Percentiles rank a stretch among this genome's conserved stretches.
These are phyloP conservation scores for Clarireedia homoeocarpa DNA, from an alignment of 2,329 filamentous ascomycete species.

Conservation along the genomic window DNA sequence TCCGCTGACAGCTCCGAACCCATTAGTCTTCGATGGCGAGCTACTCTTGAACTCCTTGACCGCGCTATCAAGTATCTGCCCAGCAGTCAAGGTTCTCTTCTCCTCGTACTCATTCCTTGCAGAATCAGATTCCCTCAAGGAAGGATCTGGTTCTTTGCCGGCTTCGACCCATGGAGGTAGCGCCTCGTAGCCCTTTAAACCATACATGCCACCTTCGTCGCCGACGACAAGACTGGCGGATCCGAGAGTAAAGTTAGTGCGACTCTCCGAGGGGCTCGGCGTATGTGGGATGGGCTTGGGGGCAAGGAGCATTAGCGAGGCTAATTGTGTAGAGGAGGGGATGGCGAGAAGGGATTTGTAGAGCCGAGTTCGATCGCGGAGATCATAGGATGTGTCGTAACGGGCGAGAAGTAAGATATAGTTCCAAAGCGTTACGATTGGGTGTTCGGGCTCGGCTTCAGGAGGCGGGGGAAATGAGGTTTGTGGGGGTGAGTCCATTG, in stretches of 20 bases:
- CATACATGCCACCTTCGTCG: conserved; percentile 63
- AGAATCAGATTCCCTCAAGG: conserved; percentile 55
- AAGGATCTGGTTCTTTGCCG: conserved; percentile 71
- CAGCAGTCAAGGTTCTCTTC: conserved; percentile 44
- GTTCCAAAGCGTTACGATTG: conserved; percentile 71
- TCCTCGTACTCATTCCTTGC: conserved; percentile 32
- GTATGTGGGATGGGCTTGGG: conserved; percentile 91
- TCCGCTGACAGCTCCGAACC: conserved; percentile 24
- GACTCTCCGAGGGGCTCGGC: conserved; percentile 78
- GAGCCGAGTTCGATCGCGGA: conserved; percentile 82
- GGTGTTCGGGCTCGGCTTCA: conserved; percentile 41
- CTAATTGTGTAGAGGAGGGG: conserved; percentile 70
- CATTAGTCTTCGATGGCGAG: conserved; percentile 41
- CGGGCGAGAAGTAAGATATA: conserved; percentile 79
- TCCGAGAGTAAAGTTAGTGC: conserved; percentile 71
- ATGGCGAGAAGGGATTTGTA: conserved; percentile 78
- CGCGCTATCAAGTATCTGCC: conserved; percentile 55
- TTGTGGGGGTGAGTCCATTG: conserved; percentile 16
- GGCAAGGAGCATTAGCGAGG: conserved; percentile 81
- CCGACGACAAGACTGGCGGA: conserved; percentile 81
- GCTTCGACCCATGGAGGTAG: conserved; percentile 79
- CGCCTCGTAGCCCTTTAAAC: conserved; percentile 68
- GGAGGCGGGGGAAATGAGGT: conserved; percentile 13
- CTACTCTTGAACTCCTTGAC: conserved; percentile 31
- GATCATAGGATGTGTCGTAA: conserved; percentile 91